phyloP scores from a whole-genome alignment of 768 basidiomycete species.

The Naganishia randhawae region DNA sequence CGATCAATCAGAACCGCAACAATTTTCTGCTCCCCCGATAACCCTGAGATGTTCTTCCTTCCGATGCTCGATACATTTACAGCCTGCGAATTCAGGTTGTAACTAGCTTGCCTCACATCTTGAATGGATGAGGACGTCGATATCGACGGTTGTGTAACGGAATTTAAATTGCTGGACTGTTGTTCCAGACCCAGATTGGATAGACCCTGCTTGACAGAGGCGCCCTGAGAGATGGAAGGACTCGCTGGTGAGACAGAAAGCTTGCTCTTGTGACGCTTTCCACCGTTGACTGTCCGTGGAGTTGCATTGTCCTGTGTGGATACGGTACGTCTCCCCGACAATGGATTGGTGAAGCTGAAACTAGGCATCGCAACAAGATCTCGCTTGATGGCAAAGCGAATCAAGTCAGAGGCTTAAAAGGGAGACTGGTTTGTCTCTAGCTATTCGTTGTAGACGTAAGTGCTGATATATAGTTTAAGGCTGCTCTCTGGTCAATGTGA shows the following conservation, averaged over 20 bases:
- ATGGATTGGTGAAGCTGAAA: constrained; percentile 15
- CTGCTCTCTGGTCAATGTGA: background rate
- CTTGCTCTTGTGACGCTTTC: constrained; percentile 16
- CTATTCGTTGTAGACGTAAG: background rate
- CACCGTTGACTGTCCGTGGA: background rate
- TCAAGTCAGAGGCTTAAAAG: no score
- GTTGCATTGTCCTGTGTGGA: background rate
- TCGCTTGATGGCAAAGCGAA: background rate
- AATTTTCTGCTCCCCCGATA: constrained; percentile 63
- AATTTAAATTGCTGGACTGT: background rate
- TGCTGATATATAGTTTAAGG: background rate
- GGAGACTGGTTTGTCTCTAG: background rate
- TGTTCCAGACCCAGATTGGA: background rate
- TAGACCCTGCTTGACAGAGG: background rate
- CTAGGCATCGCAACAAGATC: background rate
- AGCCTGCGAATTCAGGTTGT: background rate
- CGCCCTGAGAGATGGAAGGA: background rate
- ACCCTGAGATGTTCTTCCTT: constrained; percentile 19
- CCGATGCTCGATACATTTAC: constrained; percentile 6
- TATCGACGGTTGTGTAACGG: constrained; percentile 7
- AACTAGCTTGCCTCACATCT: background rate
- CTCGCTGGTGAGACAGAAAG: background rate
- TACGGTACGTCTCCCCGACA: background rate
- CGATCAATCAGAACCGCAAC: constrained; percentile 74
- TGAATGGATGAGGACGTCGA: constrained; percentile 12